Base-by-base conservation (phyloP, 495 filamentous ascomycete genomes). In the Penicillium daleae region DNA sequence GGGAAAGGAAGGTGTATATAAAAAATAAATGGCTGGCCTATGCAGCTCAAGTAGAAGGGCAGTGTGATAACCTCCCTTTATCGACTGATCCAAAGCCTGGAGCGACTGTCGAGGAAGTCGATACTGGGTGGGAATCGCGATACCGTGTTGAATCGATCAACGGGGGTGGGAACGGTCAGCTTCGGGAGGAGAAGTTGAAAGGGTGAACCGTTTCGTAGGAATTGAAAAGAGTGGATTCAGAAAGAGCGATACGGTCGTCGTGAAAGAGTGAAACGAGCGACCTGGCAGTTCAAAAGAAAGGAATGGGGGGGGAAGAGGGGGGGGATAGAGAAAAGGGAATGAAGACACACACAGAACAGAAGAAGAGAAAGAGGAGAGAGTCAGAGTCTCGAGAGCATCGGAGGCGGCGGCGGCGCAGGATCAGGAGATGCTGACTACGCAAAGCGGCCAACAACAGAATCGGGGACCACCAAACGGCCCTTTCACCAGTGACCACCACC, bases 211-310 rank as follows among this genome's bases (percentile, higher is more conserved):
- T 3, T 66, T 66, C 67, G 61, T 62, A 56, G 66, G 62, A 76
- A 74, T 60, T 62, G 67, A 77, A 72, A 53, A 46, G 61, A 59
- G 48, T 54, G 62, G 64, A 57, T 61, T 52, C 26, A 61, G 63
- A 74, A 71, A 59, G 71, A 72, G 71, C 57, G 71, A 60, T 66
- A 72, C 40, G 66, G 60, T 68, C 71, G 72, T 70, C 73, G 75
- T 76, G 65, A 79, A 79, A 74, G 76, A 78, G 75, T 78, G 78
- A 71, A 78, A 78, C 76, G 76, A 75, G 60, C 71, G 73, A 73
- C 69, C 67, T 68, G 40, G 65, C 61, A 60, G 37, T 24, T 40
- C 22, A 61, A 63, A 74, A 66, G 52, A 66, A 65, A 71, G 33
- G 62, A 66, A 66, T 39, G 60, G 50, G 61, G 66, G 66, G 48